Evolutionary conservation across 2,329 filamentous ascomycete genomes (phyloP).

Genomic region (Aspergillus pseudoglaucus): DNA sequence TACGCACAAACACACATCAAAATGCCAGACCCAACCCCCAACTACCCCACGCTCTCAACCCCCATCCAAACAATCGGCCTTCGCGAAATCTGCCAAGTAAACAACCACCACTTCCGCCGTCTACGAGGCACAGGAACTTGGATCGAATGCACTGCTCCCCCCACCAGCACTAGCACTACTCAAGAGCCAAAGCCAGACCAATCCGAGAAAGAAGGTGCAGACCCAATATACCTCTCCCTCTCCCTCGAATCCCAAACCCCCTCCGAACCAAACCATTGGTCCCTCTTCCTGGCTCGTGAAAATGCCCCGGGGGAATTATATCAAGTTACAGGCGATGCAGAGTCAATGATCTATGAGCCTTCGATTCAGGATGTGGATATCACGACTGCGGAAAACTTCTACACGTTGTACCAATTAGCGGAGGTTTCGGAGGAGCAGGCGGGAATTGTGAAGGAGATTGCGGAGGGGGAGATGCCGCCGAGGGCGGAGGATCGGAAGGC

Average conservation of each 20-base stretch:
- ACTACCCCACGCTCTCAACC: too few species aligned
- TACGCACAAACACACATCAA: too few species aligned
- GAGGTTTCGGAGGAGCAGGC: neutral
- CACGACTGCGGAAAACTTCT: neutral
- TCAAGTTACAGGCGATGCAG: slow-evolving; percentile 12
- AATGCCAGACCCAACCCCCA: too few species aligned
- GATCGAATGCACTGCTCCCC: slow-evolving; percentile 6
- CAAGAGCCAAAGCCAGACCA: neutral
- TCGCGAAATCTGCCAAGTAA: slow-evolving; percentile 13
- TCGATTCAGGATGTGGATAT: neutral
- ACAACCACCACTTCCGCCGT: slow-evolving; percentile 11
- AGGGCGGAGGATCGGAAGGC: neutral
- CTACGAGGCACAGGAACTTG: slow-evolving; percentile 13
- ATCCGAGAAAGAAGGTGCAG: neutral
- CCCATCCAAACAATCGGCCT: slow-evolving; percentile 10
- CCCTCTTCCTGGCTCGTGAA: slow-evolving; percentile 17
- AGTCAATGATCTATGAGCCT: neutral
- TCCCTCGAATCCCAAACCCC: slow-evolving; percentile 12
- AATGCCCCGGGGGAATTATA: slow-evolving; percentile 17
- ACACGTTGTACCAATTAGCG: neutral
- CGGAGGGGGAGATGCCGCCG: neutral
- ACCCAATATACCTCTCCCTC: slow-evolving; percentile 13
- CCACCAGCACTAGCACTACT: neutral
- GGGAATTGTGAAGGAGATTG: neutral
- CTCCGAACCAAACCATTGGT: slow-evolving; percentile 18